Conservation (phyloP, 306 rosid genomes). For the Citrullus colocynthis region DNA sequence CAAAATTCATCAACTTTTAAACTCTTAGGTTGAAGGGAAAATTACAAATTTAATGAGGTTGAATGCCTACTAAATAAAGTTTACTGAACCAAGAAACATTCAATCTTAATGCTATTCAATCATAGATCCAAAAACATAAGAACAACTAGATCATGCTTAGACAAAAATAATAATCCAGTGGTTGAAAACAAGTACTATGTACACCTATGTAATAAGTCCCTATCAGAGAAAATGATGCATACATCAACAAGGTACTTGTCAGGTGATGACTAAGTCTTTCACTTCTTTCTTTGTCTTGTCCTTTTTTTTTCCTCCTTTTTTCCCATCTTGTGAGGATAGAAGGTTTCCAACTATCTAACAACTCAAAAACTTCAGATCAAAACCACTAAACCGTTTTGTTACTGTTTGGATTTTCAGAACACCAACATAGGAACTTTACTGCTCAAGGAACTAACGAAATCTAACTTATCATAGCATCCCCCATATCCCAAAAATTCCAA, state of each 20-base stretch:
- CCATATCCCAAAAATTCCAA: neutral
- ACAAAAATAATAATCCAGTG: neutral
- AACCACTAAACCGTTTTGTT: neutral
- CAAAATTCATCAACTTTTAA: neutral
- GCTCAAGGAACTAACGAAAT: neutral
- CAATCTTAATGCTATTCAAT: neutral
- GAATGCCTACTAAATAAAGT: neutral
- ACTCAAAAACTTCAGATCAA: neutral
- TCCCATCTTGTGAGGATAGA: neutral
- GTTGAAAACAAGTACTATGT: neutral
- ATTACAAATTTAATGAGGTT: neutral
- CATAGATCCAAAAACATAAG: neutral
- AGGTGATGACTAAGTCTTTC: neutral
- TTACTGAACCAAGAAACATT: neutral
- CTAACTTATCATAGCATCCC: neutral
- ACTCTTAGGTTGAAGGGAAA: neutral
- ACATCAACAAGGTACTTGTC: too few relatives aligned
- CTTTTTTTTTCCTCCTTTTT: neutral
- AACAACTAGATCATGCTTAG: neutral
- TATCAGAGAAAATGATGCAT: neutral
- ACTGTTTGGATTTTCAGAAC: neutral
- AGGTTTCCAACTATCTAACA: neutral
- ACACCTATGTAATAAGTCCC: neutral
- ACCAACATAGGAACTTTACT: slow-evolving; percentile 3
- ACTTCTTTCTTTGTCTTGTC: neutral